Evolutionary conservation across 2,329 filamentous ascomycete species (phyloP).

Genomic region (Anisogramma anomala): DNA sequence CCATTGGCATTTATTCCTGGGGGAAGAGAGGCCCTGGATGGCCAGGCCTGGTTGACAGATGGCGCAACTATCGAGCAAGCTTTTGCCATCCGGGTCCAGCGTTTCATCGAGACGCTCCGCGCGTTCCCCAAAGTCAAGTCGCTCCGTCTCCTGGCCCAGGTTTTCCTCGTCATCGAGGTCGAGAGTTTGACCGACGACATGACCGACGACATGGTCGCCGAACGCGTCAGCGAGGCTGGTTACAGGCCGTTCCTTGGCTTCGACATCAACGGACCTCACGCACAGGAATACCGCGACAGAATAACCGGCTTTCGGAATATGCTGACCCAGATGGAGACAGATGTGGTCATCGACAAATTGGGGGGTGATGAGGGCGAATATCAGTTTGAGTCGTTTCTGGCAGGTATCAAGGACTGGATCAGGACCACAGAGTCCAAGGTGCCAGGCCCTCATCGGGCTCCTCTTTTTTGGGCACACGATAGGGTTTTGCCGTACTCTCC

Average conservation of each 20-base stretch:
- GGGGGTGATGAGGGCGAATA: conserved; percentile 6
- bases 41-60: conserved; percentile 12
- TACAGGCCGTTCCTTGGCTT: conserved; percentile 17
- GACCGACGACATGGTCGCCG: neutral
- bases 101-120: conserved; percentile 20
- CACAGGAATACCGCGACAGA: conserved; percentile 5
- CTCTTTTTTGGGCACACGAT: neutral
- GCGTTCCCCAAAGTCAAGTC: conserved; percentile 9
- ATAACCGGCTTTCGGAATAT: conserved; percentile 8
- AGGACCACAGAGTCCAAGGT: conserved; percentile 5
- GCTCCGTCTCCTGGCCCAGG: conserved; percentile 18
- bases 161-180: conserved; percentile 18
- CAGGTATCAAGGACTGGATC: conserved; percentile 9
- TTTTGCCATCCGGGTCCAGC: conserved; percentile 28
- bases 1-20: conserved; percentile 8
- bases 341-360: conserved; percentile 3
- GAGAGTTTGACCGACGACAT: conserved; percentile 9
- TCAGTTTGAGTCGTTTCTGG: conserved; percentile 8
- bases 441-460: neutral
- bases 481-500: conserved; percentile 1
- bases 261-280: conserved; percentile 1
- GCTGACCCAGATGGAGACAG: conserved; percentile 7
- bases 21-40: neutral
- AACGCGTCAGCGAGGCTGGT: conserved; percentile 11
- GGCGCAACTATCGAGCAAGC: conserved; percentile 17